These are phyloP conservation scores for Priceomyces carsonii DNA, from an alignment of 805 yeast species.

Conservation along the genomic window DNA sequence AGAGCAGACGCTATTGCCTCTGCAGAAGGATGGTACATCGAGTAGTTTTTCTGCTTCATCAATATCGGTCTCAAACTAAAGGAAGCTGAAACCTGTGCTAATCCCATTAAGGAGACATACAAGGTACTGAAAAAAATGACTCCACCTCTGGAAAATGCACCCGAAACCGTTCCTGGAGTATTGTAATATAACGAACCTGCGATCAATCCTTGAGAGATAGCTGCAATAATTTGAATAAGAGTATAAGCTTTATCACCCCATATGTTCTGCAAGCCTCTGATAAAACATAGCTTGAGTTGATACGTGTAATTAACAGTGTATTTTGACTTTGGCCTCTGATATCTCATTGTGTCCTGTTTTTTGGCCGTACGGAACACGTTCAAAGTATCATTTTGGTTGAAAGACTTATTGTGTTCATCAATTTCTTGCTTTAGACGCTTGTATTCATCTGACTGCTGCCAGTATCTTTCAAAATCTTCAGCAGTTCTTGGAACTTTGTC, in stretches of 20 bases:
- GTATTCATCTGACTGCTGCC: constrained; percentile 50
- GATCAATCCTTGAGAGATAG: constrained; percentile 57
- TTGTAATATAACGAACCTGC: constrained; percentile 64
- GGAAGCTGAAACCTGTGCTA: constrained; percentile 43
- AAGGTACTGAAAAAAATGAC: constrained; percentile 58
- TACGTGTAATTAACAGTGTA: constrained; percentile 44
- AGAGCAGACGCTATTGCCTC: constrained; percentile 25
- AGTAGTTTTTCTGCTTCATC: constrained; percentile 30
- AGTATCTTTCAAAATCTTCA: constrained; percentile 57
- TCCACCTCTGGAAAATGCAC: constrained; percentile 69
- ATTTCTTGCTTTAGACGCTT: constrained; percentile 22
- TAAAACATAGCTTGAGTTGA: constrained; percentile 51
- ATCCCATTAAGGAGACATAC: constrained; percentile 50
- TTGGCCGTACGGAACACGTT: constrained; percentile 33
- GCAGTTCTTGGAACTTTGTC: constrained; percentile 60
- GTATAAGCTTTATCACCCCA: constrained; percentile 58
- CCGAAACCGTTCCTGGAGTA: constrained; percentile 48
- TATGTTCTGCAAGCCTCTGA: constrained; percentile 55
- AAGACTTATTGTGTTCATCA: constrained; percentile 12
- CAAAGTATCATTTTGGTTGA: constrained; percentile 25
- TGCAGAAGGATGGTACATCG: constrained; percentile 30
- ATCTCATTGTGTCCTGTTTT: constrained; percentile 37
- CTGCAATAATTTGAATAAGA: constrained; percentile 46
- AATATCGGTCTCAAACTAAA: constrained; percentile 25
- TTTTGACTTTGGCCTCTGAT: constrained; percentile 38